Evolutionary conservation across 1,139 yeast genomes (phyloP).

Genomic region (Pichia sp.): DNA sequence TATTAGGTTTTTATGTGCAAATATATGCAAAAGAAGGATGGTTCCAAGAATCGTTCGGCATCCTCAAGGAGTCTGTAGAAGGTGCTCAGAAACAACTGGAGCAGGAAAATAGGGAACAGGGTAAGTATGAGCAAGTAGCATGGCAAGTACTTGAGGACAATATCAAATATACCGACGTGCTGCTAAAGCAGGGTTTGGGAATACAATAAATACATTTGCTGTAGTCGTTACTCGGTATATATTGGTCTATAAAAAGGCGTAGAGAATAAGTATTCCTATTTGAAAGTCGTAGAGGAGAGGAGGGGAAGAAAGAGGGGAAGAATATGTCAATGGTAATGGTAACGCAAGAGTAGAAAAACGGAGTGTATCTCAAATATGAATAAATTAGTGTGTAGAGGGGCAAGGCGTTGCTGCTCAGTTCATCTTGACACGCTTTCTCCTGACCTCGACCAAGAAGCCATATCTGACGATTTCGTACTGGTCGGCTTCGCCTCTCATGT

Average conservation of each 20-base stretch:
- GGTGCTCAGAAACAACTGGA: background rate
- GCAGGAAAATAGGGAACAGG: background rate
- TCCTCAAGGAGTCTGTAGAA: constrained; percentile 3
- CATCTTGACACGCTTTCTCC: constrained; percentile 14
- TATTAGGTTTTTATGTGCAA: constrained; percentile 15
- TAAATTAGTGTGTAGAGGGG: background rate
- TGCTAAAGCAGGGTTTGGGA: background rate
- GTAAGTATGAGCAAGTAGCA: constrained; percentile 5
- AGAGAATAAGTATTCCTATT: too few relatives aligned
- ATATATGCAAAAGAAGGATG: constrained; percentile 5
- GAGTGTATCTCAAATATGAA: too few relatives aligned
- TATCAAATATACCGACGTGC: constrained; percentile 11
- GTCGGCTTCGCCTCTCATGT: constrained; percentile 30
- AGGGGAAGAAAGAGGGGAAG: too few relatives aligned
- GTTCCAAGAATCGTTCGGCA: constrained; percentile 11
- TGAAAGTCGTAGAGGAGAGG: too few relatives aligned
- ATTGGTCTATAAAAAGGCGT: background rate
- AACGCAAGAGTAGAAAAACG: too few relatives aligned
- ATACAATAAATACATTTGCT: background rate
- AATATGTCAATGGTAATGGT: too few relatives aligned
- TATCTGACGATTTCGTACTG: constrained; percentile 30
- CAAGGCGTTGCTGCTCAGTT: background rate
- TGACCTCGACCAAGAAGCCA: constrained; percentile 30
- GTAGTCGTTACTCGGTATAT: background rate
- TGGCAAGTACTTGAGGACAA: constrained; percentile 13